Conservation (phyloP, 768 basidiomycete species). For the Chalciporus piperatus region DNA sequence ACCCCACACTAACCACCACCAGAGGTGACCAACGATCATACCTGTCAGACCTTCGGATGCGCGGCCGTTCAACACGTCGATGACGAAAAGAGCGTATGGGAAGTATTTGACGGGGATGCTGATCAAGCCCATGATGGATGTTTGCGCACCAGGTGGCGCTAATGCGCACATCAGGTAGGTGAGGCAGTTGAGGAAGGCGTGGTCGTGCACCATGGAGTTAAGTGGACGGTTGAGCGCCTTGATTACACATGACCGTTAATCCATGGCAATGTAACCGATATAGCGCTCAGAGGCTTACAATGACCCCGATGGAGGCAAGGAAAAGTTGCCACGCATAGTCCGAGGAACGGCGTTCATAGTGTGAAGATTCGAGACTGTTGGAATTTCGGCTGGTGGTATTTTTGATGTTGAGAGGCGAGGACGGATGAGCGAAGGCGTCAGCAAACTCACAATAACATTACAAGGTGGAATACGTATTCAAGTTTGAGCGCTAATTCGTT, state of each 20-base stretch:
- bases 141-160: constrained; percentile 61
- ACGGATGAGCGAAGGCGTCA: not conserved
- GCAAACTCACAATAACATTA: constrained; percentile 39
- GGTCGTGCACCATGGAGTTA: constrained; percentile 50
- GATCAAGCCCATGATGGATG: constrained; percentile 78
- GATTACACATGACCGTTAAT: not conserved
- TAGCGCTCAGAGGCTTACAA: constrained; percentile 44
- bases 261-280: not conserved
- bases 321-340: constrained; percentile 78
- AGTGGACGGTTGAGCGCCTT: constrained; percentile 64
- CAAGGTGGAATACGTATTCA: constrained; percentile 39
- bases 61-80: constrained; percentile 69
- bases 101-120: constrained; percentile 69
- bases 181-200: constrained; percentile 64
- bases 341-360: constrained; percentile 58
- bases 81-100: constrained; percentile 68
- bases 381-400: constrained; percentile 53
- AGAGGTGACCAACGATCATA: constrained; percentile 72
- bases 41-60: constrained; percentile 64
- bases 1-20: constrained; percentile 76
- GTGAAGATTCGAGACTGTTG: constrained; percentile 59
- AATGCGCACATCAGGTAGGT: constrained; percentile 67
- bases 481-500: constrained; percentile 26
- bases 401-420: not conserved
- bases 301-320: constrained; percentile 50